Base-by-base conservation (phyloP, 208 protist species). In the Endotrypanum monterogeii region DNA sequence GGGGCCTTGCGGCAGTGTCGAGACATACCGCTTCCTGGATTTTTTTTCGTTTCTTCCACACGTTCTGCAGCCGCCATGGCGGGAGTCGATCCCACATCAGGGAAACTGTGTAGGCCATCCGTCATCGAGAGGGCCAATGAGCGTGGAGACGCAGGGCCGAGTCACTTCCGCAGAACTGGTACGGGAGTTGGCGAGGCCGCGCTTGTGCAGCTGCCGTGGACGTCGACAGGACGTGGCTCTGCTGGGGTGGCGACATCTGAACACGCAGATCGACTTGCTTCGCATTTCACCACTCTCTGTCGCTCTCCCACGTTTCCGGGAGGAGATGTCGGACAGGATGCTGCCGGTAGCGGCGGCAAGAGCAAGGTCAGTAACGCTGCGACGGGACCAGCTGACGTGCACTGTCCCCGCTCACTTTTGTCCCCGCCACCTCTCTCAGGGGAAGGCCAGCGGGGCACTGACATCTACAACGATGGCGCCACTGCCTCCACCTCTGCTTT, bases 11-110 rank as follows among this genome's bases (percentile, higher is more conserved):
- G 4, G 69, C 35, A 39, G 39, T 37, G 60, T n/a, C 18, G 65
- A 37, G 12, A 20, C 37, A 12, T 28, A 73, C 46, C 18, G 35
- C 60, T 65, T 65, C 37, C 60, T 1, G 76, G 76, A 1, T 76
- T 76, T n/a, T 76, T 81, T 41, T 73, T 76, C 51, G 41, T 67
- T 3, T 65, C 65, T 0, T 81, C 54, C 76, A 63, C 76, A 44
- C 32, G 18, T 7, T 30, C 76, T 0, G 66, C 58, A 1, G 71
- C 76, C 3, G 55, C 48, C 6, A 32, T 6, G 2, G 57, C 66
- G 39, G 5, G 37, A 7, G 69, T 44, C 32, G 65, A 57, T 18
- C 46, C 50, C 48, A 25, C 41, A 8, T 56, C 44, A 28, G 3
- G 2, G 5, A 67, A 37, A 20, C 20, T 20, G 7, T 23, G 28